Conservation (phyloP, 2,329 filamentous ascomycete species). For the Ophiostoma himal-ulmi region DNA sequence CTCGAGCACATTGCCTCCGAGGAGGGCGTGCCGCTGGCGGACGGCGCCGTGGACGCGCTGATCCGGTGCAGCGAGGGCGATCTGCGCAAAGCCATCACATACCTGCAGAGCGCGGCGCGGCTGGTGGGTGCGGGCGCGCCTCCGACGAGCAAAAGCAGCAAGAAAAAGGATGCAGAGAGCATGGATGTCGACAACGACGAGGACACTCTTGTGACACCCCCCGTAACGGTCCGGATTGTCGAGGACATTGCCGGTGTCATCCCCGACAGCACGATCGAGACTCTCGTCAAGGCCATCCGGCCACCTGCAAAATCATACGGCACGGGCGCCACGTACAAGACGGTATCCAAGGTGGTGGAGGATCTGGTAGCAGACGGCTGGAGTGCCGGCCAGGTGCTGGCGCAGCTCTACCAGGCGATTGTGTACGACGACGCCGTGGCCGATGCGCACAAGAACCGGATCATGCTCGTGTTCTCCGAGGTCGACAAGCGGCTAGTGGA, state of each 20-base stretch:
- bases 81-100: conserved; percentile 92
- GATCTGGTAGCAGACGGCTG: conserved; percentile 94
- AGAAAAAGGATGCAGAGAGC: conserved; percentile 12
- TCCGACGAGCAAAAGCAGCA: conserved; percentile 22
- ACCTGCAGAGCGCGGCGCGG: conserved; percentile 86
- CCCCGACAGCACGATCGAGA: conserved; percentile 65
- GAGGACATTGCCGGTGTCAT: conserved; percentile 97
- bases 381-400: conserved; percentile 84
- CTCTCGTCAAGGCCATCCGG: conserved; percentile 68
- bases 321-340: conserved; percentile 60
- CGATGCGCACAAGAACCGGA: conserved; percentile 83
- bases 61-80: conserved; percentile 90
- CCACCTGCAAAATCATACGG: conserved; percentile 41
- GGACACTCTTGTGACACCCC: conserved; percentile 51
- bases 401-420: conserved; percentile 72
- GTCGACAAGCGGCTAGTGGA: conserved; percentile 91
- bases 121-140: conserved; percentile 64
- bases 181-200: conserved; percentile 35
- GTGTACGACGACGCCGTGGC: conserved; percentile 78
- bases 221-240: conserved; percentile 70
- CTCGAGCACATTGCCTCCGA: conserved; percentile 74
- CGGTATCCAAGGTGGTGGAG: conserved; percentile 72
- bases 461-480: conserved; percentile 85
- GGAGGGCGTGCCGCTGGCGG: conserved; percentile 70
- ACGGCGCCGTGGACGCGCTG: conserved; percentile 74